Percentiles rank a stretch among this genome's conserved stretches.
Conservation (phyloP, 176 grass and related monocot genomes). For the Oryza officinalis region DNA sequence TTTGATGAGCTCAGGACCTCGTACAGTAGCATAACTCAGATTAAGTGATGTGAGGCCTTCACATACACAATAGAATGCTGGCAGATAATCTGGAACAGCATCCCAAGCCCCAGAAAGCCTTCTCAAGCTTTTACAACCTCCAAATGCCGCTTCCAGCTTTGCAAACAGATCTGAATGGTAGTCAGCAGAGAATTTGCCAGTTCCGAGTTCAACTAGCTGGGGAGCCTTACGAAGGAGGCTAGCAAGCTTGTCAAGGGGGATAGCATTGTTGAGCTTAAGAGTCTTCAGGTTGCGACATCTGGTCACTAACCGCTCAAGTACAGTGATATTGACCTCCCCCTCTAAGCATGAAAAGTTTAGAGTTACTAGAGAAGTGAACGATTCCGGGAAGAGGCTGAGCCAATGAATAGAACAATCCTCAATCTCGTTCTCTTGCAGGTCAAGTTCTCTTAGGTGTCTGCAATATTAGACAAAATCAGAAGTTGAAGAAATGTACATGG, state of each 20-base stretch:
- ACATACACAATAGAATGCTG: constrained; percentile 66
- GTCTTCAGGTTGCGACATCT: constrained; percentile 69
- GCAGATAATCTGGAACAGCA: constrained; percentile 48
- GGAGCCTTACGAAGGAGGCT: constrained; percentile 50
- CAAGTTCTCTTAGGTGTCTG: constrained; percentile 66
- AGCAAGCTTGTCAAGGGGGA: constrained; percentile 65
- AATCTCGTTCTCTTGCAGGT: constrained; percentile 65
- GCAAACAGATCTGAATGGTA: constrained; percentile 53
- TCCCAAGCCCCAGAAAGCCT: constrained; percentile 63
- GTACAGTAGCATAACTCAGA: constrained; percentile 63
- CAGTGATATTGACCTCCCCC: constrained; percentile 55
- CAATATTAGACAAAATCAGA: constrained; percentile 22
- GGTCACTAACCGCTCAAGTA: constrained; percentile 59
- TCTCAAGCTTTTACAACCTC: constrained; percentile 54
- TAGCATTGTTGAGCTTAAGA: constrained; percentile 60
- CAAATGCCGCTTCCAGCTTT: constrained; percentile 54
- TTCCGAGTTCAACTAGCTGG: constrained; percentile 59
- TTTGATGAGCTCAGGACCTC: constrained; percentile 59
- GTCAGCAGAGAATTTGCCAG: constrained; percentile 47
- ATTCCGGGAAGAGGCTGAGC: constrained; percentile 64
- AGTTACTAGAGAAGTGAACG: constrained; percentile 61
- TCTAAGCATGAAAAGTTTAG: constrained; percentile 70
- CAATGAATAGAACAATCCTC: constrained; percentile 61
- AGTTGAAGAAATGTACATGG: constrained; percentile 8
- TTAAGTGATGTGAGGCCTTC: constrained; percentile 68